These are phyloP conservation scores for Tolypocladium album DNA, from an alignment of 2,329 filamentous ascomycete genomes.

Conservation along the genomic window DNA sequence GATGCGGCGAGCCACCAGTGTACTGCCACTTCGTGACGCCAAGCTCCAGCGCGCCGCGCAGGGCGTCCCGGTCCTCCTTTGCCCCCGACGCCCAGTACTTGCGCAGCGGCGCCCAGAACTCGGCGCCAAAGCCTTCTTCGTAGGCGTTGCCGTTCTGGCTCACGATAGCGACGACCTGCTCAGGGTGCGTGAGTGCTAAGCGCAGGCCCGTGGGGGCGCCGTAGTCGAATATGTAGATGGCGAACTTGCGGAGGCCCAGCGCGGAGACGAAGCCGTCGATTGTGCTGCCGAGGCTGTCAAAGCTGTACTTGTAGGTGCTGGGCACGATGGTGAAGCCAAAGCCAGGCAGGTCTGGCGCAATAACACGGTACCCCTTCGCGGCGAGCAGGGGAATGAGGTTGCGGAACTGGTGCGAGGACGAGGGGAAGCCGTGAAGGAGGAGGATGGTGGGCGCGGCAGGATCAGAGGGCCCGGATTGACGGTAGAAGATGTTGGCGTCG, in stretches of 20 bases:
- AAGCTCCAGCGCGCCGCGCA: conserved; percentile 23
- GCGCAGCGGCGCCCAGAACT: conserved; percentile 38
- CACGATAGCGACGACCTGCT: conserved; percentile 39
- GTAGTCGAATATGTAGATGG: conserved; percentile 53
- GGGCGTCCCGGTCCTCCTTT: conserved; percentile 20
- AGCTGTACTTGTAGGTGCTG: conserved; percentile 38
- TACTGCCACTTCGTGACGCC: conserved; percentile 34
- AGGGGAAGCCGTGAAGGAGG: conserved; percentile 34
- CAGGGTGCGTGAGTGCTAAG: conserved; percentile 37
- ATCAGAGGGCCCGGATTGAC: conserved; percentile 16
- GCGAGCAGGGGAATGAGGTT: conserved; percentile 31
- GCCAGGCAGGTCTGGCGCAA: conserved; percentile 49
- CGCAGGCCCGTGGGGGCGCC: conserved; percentile 45
- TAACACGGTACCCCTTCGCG: conserved; percentile 22
- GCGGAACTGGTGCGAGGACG: conserved; percentile 31
- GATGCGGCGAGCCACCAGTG: conserved; percentile 23
- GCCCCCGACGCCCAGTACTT: conserved; percentile 31
- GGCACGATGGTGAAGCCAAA: conserved; percentile 46
- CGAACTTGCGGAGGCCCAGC: conserved; percentile 34
- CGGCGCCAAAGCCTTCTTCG: conserved; percentile 36
- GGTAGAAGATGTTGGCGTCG: conserved; percentile 29
- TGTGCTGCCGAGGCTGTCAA: conserved; percentile 37
- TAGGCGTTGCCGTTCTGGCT: conserved; percentile 54
- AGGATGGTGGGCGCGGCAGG: conserved; percentile 23
- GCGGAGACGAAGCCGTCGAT: conserved; percentile 36